A percentile compares a stretch with the other conserved stretches of the same genome.
These are phyloP conservation scores for Scheffersomyces lignicola DNA, from an alignment of 1,139 yeast species.

Conservation along the genomic window DNA sequence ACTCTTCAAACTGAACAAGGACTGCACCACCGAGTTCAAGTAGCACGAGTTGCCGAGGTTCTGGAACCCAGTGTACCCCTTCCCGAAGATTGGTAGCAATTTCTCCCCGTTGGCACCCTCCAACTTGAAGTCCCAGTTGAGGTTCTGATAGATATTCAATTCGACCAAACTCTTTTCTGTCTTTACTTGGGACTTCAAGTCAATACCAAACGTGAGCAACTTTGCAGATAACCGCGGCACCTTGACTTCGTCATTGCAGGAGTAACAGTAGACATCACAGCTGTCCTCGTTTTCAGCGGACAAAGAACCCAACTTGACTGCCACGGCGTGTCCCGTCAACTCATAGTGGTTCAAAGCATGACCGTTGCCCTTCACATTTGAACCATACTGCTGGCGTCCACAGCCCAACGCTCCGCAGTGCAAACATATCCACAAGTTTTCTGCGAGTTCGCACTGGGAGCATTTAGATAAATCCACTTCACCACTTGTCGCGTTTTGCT, in stretches of 20 bases:
- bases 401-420: conserved; percentile 91
- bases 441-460: conserved; percentile 57
- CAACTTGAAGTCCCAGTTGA: conserved; percentile 90
- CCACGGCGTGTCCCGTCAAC: conserved; percentile 65
- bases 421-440: conserved; percentile 86
- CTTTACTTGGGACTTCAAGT: conserved; percentile 53
- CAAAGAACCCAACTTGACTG: conserved; percentile 87
- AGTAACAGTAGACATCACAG: conserved; percentile 84
- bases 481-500: conserved; percentile 29
- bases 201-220: conserved; percentile 66
- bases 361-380: conserved; percentile 83
- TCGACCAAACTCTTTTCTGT: conserved; percentile 89
- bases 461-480: conserved; percentile 48
- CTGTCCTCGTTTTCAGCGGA: conserved; percentile 54
- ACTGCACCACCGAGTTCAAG: conserved; percentile 77
- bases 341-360: conserved; percentile 80
- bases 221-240: conserved; percentile 59
- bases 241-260: conserved; percentile 84
- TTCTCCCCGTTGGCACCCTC: conserved; percentile 70
- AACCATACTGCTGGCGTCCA: conserved; percentile 88
- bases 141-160: conserved; percentile 85
- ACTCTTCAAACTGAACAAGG: conserved; percentile 40
- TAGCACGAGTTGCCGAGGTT: conserved; percentile 95
- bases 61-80: conserved; percentile 74
- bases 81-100: conserved; percentile 64